Base-by-base conservation (phyloP, 2,329 filamentous ascomycete genomes). In the Diaporthe vexans region DNA sequence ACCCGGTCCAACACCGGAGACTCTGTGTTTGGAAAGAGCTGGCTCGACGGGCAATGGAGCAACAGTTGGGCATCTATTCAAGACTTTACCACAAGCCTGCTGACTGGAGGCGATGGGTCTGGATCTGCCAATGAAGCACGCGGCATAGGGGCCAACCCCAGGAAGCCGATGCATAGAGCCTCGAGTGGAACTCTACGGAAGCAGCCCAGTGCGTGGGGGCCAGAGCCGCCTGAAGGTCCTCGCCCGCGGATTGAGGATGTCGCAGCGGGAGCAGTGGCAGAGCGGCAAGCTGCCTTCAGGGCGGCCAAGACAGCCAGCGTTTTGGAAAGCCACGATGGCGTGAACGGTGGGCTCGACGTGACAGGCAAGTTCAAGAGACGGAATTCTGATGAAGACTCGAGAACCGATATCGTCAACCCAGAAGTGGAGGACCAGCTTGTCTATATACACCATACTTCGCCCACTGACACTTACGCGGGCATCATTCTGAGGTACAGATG, bases 401-500 rank as follows among this genome's bases (percentile, higher is more conserved):
- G 78, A 24, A 72, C 78, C 56, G 77, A 82, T 40, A 76, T 81
- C 13, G 85, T 84, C 69, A 89, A 92, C 68, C 88, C 91, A 46
- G 91, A 93, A 46, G 88, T 91, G 67, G 89, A 91, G 78, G 93
- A 97, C 78, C 94, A 94, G 29, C 85, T 98, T 76, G 95, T 96
- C 24, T 99, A 98, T 82, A 88, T 98, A 69, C 97, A 99, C 83
- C 92, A 93, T 79, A 94, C 98, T 24, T 90, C 92, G 78, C 90
- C 92, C 19, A 90, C 90, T 58, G 97, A 99, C 84, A 98, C 95
- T 1, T 92, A 98, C 78, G 95, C 95, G 1, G 96, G 97, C 3
- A 92, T 99, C 68, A 93, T 97, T 70, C 92, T 99, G 77, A 94
- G 93, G 79, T 99, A 97, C 83, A 93, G 94, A 79, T 98, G 96